Conservation (phyloP, 257 asterid genomes). For the Lycium ferocissimum region DNA sequence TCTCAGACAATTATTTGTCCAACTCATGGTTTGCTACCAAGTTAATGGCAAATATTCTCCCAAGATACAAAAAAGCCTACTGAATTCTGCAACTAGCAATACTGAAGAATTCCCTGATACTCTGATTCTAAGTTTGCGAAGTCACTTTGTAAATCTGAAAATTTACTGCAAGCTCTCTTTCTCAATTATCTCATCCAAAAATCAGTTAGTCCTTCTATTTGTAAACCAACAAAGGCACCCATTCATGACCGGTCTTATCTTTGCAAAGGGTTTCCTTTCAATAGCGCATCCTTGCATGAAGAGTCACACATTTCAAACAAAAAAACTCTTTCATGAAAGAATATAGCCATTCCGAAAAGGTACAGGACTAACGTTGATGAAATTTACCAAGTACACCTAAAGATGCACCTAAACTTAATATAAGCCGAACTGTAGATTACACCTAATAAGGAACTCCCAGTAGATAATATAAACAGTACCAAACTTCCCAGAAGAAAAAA, state of each 20-base stretch:
- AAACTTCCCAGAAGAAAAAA: not conserved
- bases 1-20: too few species aligned
- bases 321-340: not conserved
- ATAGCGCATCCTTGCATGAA: not conserved
- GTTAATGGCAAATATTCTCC: not conserved
- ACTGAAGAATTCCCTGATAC: not conserved
- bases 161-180: constrained; percentile 6
- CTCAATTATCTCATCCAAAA: not conserved
- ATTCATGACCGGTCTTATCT: not conserved
- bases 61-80: not conserved
- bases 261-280: not conserved
- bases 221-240: not conserved
- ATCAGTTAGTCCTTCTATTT: not conserved
- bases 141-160: not conserved
- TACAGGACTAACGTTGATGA: not conserved
- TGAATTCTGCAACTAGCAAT: not conserved
- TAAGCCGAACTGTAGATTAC: not conserved
- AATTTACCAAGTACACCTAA: not conserved
- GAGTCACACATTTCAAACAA: not conserved
- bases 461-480: not conserved
- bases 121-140: not conserved
- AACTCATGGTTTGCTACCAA: not conserved
- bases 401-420: not conserved
- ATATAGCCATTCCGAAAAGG: not conserved
- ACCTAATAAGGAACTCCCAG: not conserved